A percentile compares a stretch with the other conserved stretches of the same genome.
phyloP scores from a whole-genome alignment of 176 grass and related monocot species.

The Bromus sterilis region DNA sequence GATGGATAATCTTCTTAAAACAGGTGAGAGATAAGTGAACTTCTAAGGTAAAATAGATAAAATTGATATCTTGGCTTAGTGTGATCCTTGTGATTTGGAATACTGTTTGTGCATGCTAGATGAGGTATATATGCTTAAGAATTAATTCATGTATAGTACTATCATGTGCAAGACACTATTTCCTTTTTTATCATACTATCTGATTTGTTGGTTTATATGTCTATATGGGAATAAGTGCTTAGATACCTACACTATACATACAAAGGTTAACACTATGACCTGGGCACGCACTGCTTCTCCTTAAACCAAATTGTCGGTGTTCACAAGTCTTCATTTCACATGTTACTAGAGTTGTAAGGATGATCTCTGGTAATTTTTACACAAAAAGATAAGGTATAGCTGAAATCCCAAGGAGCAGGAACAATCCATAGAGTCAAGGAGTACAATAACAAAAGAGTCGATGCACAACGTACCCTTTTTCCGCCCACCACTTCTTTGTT shows the following conservation, averaged over 20 bases:
- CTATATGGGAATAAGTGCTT: not conserved
- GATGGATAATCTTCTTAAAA: constrained; percentile 59
- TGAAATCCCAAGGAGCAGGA: too few relatives aligned
- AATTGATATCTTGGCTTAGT: not conserved
- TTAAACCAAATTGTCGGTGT: not conserved
- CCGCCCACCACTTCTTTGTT: too few relatives aligned
- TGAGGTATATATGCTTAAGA: not conserved
- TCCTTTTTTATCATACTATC: not conserved
- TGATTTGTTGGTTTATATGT: not conserved
- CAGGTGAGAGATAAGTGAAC: constrained; percentile 24
- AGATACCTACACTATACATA: not conserved
- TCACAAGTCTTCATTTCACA: not conserved
- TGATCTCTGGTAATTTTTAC: too few relatives aligned
- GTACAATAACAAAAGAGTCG: too few relatives aligned
- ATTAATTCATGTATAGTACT: not conserved
- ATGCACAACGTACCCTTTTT: too few relatives aligned
- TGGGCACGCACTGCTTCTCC: not conserved
- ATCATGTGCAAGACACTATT: not conserved
- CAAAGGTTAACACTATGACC: not conserved
- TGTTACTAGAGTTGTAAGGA: too few relatives aligned
- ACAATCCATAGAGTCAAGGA: too few relatives aligned
- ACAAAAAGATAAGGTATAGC: too few relatives aligned
- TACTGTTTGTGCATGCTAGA: not conserved
- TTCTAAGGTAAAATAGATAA: not conserved
- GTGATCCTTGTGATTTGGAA: not conserved